Conservation (phyloP, 2,329 filamentous ascomycete species). For the Trichophyton schoenleinii region DNA sequence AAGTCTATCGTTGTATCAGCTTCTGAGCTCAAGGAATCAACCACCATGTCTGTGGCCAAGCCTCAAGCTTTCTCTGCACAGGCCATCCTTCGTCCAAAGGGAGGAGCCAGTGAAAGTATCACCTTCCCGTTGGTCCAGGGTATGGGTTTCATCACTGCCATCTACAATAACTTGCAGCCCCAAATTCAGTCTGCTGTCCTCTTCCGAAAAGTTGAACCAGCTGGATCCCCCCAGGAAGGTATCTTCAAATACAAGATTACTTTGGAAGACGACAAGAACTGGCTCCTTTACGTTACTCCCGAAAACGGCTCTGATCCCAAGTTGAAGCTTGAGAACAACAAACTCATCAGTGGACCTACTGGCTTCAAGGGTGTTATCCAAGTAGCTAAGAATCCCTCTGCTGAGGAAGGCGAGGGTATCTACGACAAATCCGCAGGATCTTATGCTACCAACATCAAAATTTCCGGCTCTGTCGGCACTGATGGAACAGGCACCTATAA, state of each 20-base stretch:
- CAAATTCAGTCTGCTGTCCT: slow-evolving; percentile 61
- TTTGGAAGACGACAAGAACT: slow-evolving; percentile 59
- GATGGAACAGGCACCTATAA: slow-evolving; percentile 56
- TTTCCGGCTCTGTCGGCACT: slow-evolving; percentile 50
- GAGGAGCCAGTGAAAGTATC: slow-evolving; percentile 47
- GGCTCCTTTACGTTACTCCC: slow-evolving; percentile 67
- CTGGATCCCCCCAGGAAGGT: slow-evolving; percentile 45
- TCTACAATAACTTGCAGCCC: slow-evolving; percentile 60
- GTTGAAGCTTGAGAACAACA: slow-evolving; percentile 56
- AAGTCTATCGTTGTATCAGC: slow-evolving; percentile 73
- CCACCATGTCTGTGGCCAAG: slow-evolving; percentile 43
- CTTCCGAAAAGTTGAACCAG: slow-evolving; percentile 51
- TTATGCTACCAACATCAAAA: slow-evolving; percentile 52
- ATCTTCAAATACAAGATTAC: slow-evolving; percentile 64
- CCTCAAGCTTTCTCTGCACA: slow-evolving; percentile 49
- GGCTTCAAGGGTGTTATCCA: slow-evolving; percentile 71
- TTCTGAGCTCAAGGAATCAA: slow-evolving; percentile 52
- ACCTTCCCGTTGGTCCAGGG: slow-evolving; percentile 79
- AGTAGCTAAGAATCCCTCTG: slow-evolving; percentile 59
- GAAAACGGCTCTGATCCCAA: slow-evolving; percentile 48
- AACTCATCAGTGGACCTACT: slow-evolving; percentile 49
- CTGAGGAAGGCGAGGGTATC: slow-evolving; percentile 47
- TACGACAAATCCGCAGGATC: slow-evolving; percentile 67
- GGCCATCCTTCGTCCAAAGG: slow-evolving; percentile 50
- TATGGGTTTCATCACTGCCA: slow-evolving; percentile 71